Base-by-base conservation (phyloP, 225 moss, liverwort and hornwort genomes). In the Bryum argenteum region DNA sequence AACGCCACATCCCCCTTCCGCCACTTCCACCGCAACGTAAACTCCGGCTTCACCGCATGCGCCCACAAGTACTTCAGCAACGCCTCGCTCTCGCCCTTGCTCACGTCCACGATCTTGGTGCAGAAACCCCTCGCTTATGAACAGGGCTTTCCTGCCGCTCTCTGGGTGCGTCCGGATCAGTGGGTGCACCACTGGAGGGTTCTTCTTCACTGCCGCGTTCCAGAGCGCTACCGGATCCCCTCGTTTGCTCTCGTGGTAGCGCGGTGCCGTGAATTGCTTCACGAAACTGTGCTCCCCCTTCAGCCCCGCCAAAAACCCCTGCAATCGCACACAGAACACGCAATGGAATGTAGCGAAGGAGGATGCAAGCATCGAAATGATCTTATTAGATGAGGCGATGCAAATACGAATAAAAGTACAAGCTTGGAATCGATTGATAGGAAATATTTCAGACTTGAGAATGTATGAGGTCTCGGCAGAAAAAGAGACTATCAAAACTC, bases 11-110 rank as follows among this genome's bases (percentile, higher is more conserved):
- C 80, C 61, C 71, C 61, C 9, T 54, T 45, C 40, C 61, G 61
- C 80, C 80, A 80, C 61, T 71, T 80, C 80, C 75, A 80, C 40
- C 75, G 80, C 66, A 80, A 48, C 5, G 80, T 75, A 16, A 80
- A 80, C 61, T 80, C 80, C 0, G 80, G 80, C 61, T 65, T 66
- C 0, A 55, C 66, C 1, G 80, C 61, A 19, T 80, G 80, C 13
- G 75, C 65, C 12, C 71, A 71, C 61, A 80, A 40, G 26, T 75
- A 80, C 26, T 8, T 12, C 0, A 80, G 71, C 75, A 80, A 5
- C 2, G 80, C 66, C 0, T 80, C 75, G 60, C 80, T 80, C 75
- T 80, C 80, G 13, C 61, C 66, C 16, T 75, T 71, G 10, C 15
- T 11, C 60, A 80, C 15, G 7, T 71, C 66, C 71, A 80, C 61